phyloP scores from a whole-genome alignment of 2,329 filamentous ascomycete species.

The Fusarium oligoseptatum region DNA sequence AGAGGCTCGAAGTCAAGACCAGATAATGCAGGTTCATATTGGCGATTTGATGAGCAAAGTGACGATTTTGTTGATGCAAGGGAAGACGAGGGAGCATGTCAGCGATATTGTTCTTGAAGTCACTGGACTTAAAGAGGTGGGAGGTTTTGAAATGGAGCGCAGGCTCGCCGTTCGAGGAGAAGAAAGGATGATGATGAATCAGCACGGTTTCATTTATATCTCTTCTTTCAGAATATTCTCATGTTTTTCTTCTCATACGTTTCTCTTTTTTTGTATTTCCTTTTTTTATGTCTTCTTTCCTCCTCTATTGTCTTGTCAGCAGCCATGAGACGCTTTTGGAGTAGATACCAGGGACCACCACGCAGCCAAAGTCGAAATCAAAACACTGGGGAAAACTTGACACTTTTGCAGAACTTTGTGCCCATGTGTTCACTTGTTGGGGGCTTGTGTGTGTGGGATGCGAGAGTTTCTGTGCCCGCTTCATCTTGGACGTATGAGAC shows the following conservation, averaged over 20 bases:
- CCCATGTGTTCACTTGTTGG: background rate
- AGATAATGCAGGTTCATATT: background rate
- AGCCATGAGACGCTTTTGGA: slow-evolving; percentile 16
- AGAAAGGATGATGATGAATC: slow-evolving; percentile 5
- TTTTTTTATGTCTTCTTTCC: slow-evolving; percentile 4
- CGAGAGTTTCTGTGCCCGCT: background rate
- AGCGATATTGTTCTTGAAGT: slow-evolving; percentile 3
- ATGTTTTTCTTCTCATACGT: slow-evolving; percentile 5
- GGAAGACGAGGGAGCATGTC: background rate
- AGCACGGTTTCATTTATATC: slow-evolving; percentile 15
- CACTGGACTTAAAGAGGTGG: slow-evolving; percentile 14
- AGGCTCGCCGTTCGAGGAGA: slow-evolving; percentile 32
- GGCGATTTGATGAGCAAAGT: background rate
- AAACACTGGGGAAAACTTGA: slow-evolving; percentile 5
- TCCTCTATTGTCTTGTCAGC: background rate
- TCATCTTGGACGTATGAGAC: background rate
- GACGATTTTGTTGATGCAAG: background rate
- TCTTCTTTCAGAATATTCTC: background rate
- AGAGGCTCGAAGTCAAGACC: background rate
- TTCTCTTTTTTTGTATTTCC: background rate
- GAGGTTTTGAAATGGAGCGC: slow-evolving; percentile 25
- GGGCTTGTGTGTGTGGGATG: background rate
- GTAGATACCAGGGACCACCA: slow-evolving; percentile 30
- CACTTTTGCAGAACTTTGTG: background rate
- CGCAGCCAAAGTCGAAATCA: slow-evolving; percentile 14